Percentiles rank a stretch among this genome's conserved stretches.
These are phyloP conservation scores for Raddia distichophylla DNA, from an alignment of 176 grass and related monocot genomes.

Conservation along the genomic window DNA sequence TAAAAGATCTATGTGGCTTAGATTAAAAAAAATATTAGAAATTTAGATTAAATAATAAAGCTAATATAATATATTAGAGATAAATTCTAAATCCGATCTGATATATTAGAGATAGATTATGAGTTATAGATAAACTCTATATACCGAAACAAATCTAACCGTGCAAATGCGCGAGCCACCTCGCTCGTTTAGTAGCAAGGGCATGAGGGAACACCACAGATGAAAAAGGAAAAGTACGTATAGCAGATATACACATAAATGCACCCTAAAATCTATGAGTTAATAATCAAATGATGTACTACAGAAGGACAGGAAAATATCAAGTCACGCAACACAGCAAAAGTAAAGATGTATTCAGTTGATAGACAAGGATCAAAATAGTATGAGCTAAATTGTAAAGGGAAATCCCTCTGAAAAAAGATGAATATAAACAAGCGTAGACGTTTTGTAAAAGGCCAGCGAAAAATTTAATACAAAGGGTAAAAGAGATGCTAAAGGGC, in stretches of 20 bases:
- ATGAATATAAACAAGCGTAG: constrained; percentile 7
- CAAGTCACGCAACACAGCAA: not conserved
- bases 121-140: no score
- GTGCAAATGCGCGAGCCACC: no score
- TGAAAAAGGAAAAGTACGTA: not conserved
- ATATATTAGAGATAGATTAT: no score
- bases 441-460: not conserved
- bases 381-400: not conserved
- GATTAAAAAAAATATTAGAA: no score
- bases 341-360: constrained; percentile 5
- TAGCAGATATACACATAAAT: not conserved
- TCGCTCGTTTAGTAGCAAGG: no score
- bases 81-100: no score
- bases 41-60: no score
- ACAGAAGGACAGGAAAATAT: constrained; percentile 10
- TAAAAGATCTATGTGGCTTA: no score
- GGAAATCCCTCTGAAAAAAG: not conserved
- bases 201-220: not conserved
- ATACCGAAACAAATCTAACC: no score
- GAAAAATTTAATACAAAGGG: not conserved
- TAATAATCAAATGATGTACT: constrained; percentile 17
- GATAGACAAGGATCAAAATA: constrained; percentile 20
- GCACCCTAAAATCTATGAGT: not conserved
- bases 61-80: no score
- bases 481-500: not conserved